Evolutionary conservation across 768 basidiomycete species (phyloP).

Genomic region (Russula foetens): DNA sequence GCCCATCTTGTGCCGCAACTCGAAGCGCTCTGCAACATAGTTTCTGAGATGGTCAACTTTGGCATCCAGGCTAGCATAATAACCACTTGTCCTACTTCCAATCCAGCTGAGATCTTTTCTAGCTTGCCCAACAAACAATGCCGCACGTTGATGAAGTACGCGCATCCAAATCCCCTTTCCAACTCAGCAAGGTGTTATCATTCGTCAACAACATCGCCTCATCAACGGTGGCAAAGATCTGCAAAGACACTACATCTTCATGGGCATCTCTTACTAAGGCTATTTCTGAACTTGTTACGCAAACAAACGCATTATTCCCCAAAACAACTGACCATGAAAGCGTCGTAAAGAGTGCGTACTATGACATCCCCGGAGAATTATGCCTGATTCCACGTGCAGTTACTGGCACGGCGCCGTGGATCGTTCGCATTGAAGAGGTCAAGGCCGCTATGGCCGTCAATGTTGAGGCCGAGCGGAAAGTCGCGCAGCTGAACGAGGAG

Average conservation of each 20-base stretch:
- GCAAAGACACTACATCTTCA: constrained; percentile 53
- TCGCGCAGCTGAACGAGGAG: constrained; percentile 80
- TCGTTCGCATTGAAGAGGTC: constrained; percentile 71
- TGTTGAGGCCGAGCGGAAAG: constrained; percentile 86
- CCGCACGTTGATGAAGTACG: constrained; percentile 80
- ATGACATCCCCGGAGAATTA: background rate
- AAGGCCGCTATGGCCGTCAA: constrained; percentile 79
- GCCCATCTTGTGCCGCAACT: constrained; percentile 64
- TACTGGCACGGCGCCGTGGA: constrained; percentile 77
- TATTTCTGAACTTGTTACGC: constrained; percentile 60
- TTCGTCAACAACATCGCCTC: constrained; percentile 68
- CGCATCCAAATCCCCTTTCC: constrained; percentile 68
- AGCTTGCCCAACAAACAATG: constrained; percentile 88
- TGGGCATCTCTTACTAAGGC: constrained; percentile 76
- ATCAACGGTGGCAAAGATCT: constrained; percentile 59
- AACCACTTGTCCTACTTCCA: background rate
- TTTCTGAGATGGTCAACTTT: constrained; percentile 82
- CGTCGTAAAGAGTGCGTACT: constrained; percentile 63
- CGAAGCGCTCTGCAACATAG: constrained; percentile 58
- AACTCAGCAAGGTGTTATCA: constrained; percentile 58
- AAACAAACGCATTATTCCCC: constrained; percentile 64
- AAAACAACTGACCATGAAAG: constrained; percentile 68
- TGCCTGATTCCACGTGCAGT: constrained; percentile 34
- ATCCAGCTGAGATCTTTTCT: background rate
- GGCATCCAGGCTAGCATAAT: constrained; percentile 67